Evolutionary conservation across 2,329 filamentous ascomycete species (phyloP), one percentile per base, ranked within the genome.

Genomic region (Calonectria hongkongensis): DNA sequence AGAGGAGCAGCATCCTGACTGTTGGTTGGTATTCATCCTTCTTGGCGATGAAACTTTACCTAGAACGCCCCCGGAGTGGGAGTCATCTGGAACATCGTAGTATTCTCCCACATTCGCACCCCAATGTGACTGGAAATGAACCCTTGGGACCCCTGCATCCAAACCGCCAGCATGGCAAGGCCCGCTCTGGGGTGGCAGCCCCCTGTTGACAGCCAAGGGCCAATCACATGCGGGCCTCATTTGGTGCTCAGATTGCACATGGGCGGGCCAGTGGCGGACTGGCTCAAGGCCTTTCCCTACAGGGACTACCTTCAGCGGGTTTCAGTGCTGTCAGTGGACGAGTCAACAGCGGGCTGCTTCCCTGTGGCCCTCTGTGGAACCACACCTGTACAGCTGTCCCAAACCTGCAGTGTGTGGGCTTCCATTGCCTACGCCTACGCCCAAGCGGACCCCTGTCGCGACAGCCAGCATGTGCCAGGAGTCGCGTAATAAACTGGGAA

Each of bases 381-480:
- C 48, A 41, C 48, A 62, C 56, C 45, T 50, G 28, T 66, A 54
- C 62, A 66, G 63, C 68, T 71, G 68, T 66, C 62, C 63, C 66
- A 51, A 69, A 63, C 56, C 27, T 47, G 41, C 63, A 67, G 51
- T 51, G 50, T 60, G 69, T 48, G 48, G 65, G 66, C 51, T 68
- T 68, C 33, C 18, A 18, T 43, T 43, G 15, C 18, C 41, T n/a
- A 56, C 28, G 50, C 50, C 79, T 79, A 78, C 75, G 82, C 82
- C 83, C 79, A 82, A 80, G 78, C 76, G 72, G 77, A 48, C 45
- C 71, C 67, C 66, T 68, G 73, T 81, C 79, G 81, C 81, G 80
- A 83, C 80, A 81, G 75, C 45, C 45, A 48, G 45, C 45, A 48
- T 48, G 45, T 48, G 45, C 45, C 45, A 48, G 45, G 45, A 48